Conservation (phyloP, 1,284 basidiomycete species). For the Cryptococcus wingfieldii region DNA sequence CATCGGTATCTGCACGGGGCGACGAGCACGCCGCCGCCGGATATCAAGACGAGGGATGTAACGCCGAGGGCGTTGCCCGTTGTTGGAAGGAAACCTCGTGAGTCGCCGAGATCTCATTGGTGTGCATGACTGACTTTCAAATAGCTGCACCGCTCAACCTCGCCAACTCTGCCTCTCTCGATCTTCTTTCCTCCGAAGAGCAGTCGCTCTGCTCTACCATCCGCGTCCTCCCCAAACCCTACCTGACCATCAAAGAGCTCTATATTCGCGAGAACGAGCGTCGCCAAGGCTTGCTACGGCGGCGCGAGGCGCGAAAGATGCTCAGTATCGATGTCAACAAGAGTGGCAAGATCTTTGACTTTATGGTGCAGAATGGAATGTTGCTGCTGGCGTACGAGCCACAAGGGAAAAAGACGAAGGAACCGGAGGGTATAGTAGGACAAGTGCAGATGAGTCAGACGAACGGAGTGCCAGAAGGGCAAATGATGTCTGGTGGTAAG, state of each 20-base stretch:
- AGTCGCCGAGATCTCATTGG: slow-evolving; percentile 3
- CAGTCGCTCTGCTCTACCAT: slow-evolving; percentile 81
- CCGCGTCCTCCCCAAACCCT: slow-evolving; percentile 85
- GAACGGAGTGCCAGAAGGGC: not conserved
- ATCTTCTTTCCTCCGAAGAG: slow-evolving; percentile 79
- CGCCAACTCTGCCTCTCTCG: slow-evolving; percentile 76
- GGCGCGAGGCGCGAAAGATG: slow-evolving; percentile 72
- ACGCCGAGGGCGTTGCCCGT: slow-evolving; percentile 27
- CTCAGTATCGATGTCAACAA: slow-evolving; percentile 91
- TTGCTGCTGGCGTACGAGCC: slow-evolving; percentile 43
- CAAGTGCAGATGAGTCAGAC: not conserved
- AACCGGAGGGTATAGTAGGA: not conserved
- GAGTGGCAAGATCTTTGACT: slow-evolving; percentile 83
- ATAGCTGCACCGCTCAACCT: slow-evolving; percentile 65
- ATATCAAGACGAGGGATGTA: slow-evolving; percentile 26
- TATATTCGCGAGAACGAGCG: slow-evolving; percentile 85
- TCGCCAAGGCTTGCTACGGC: slow-evolving; percentile 75
- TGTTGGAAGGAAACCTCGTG: slow-evolving; percentile 32
- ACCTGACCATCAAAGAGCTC: slow-evolving; percentile 86
- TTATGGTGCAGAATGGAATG: slow-evolving; percentile 54
- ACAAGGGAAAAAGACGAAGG: slow-evolving; percentile 13
- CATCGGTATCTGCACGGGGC: slow-evolving; percentile 41
- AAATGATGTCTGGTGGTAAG: not conserved
- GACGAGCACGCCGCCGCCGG: slow-evolving; percentile 22
- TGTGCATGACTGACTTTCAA: not conserved